Evolutionary conservation across 352 stramenopile species (phyloP).

Genomic region (Phytophthora pinifolia): DNA sequence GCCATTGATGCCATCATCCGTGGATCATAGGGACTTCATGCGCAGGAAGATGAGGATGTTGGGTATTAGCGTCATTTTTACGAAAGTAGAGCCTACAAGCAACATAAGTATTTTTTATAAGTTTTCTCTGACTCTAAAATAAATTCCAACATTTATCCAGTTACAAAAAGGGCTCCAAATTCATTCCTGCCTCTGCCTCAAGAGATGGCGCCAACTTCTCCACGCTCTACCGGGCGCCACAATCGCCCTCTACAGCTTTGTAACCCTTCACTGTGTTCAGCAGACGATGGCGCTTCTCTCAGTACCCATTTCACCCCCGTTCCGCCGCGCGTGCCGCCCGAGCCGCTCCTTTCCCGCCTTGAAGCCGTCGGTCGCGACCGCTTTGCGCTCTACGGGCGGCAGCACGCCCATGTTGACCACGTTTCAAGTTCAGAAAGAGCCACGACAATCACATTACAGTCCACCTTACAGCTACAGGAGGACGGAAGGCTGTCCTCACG

Average conservation of each 20-base stretch:
- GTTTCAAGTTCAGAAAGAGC: constrained; percentile 12
- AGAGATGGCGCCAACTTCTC: constrained; percentile 16
- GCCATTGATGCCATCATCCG: too few species aligned
- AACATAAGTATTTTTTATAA: too few species aligned
- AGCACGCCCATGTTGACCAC: constrained; percentile 39
- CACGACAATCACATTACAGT: constrained; percentile 30
- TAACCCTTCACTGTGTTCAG: background rate
- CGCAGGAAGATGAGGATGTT: too few species aligned
- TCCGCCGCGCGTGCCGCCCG: background rate
- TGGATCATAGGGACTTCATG: too few species aligned
- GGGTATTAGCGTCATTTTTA: too few species aligned
- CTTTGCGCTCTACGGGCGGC: constrained; percentile 57
- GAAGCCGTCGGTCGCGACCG: constrained; percentile 28
- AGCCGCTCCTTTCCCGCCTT: constrained; percentile 13
- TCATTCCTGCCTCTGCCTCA: background rate
- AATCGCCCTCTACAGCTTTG: background rate
- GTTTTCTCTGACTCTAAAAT: too few species aligned
- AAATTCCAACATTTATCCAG: too few species aligned
- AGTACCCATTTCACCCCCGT: background rate
- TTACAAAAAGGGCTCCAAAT: too few species aligned
- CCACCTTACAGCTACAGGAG: constrained; percentile 60
- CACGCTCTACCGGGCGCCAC: background rate
- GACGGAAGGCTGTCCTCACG: constrained; percentile 50
- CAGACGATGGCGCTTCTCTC: constrained; percentile 4
- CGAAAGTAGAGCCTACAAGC: too few species aligned